Evolutionary conservation across 306 rosid species (phyloP).

Genomic region (Inga leiocalycina): DNA sequence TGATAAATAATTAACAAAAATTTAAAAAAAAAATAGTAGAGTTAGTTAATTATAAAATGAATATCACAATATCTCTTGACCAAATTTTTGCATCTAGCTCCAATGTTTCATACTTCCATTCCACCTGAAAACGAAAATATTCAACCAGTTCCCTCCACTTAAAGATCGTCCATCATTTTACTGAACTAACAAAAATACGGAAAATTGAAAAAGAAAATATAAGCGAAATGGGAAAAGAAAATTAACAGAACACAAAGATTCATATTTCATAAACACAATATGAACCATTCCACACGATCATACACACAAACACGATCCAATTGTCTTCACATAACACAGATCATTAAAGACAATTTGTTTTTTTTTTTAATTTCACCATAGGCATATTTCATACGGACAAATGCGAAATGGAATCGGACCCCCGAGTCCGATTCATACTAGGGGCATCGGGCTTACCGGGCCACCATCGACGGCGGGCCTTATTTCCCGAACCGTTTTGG

Average conservation of each 20-base stretch:
- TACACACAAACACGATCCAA: neutral
- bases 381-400: constrained; percentile 31
- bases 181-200: neutral
- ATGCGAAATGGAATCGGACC: constrained; percentile 5
- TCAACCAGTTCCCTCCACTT: too few relatives aligned
- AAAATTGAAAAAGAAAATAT: too few relatives aligned
- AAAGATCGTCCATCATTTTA: too few relatives aligned
- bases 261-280: neutral
- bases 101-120: too few relatives aligned
- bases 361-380: neutral
- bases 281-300: neutral
- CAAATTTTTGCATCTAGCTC: too few relatives aligned
- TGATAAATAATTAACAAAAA: too few relatives aligned
- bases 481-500: constrained; percentile 32
- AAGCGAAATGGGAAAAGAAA: neutral
- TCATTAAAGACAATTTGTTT: neutral
- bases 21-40: too few relatives aligned
- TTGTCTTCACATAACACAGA: neutral
- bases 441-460: neutral
- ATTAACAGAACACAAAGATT: neutral
- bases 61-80: too few relatives aligned
- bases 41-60: too few relatives aligned
- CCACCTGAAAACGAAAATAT: too few relatives aligned
- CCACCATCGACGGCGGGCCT: neutral
- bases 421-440: neutral